phyloP scores from a whole-genome alignment of 169 alveolate genomes.

The Amoebophrya sp. region DNA sequence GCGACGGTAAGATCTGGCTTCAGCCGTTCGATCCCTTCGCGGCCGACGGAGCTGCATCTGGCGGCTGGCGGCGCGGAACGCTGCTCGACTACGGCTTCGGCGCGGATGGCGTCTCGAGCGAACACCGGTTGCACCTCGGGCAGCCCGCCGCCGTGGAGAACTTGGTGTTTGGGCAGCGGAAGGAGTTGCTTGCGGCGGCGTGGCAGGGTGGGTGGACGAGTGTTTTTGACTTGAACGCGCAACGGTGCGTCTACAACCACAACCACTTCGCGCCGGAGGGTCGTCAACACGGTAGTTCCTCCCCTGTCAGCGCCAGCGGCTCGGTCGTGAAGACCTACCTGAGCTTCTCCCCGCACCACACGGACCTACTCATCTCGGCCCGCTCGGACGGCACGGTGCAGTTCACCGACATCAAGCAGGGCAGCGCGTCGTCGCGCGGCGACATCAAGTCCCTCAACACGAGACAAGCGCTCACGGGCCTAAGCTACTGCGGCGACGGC shows the following conservation, averaged over 20 bases:
- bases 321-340: not conserved
- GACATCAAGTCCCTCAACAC: not conserved
- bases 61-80: not conserved
- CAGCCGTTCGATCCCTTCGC: not conserved
- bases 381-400: not conserved
- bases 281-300: not conserved
- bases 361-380: not conserved
- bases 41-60: not conserved
- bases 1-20: not conserved
- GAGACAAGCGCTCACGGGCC: not conserved
- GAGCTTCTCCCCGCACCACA: not conserved
- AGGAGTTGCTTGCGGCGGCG: not conserved
- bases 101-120: too few relatives aligned
- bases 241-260: not conserved
- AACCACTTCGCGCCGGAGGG: not conserved
- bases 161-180: not conserved
- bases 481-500: not conserved
- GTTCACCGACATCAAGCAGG: not conserved
- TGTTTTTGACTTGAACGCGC: not conserved
- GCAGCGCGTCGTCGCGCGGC: not conserved
- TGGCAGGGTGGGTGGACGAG: not conserved
- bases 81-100: not conserved
- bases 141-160: not conserved
- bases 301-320: too few relatives aligned
- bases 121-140: too few relatives aligned